Evolutionary conservation across 306 rosid genomes (phyloP), one percentile per base, ranked within the genome.

Genomic region (Dicorynia guianensis): DNA sequence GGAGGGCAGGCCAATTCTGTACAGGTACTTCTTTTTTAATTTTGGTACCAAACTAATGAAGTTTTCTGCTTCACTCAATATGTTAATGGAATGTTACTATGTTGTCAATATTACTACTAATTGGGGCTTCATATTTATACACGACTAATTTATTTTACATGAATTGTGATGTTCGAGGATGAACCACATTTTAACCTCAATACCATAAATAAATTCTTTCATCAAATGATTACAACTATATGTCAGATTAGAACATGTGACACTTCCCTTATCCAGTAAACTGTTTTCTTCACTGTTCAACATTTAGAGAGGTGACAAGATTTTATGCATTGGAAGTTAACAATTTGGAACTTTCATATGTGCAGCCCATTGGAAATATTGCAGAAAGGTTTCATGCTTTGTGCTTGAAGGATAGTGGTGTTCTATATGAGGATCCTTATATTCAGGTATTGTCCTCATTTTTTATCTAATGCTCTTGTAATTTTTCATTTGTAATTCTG

Each of bases 391-490:
- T 91, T 78, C 80, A 44, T 50, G 89, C 93, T 76, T 76, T 91
- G 87, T 86, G 93, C 81, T 76, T 86, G 82, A 91, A 91, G 80
- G 96, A 91, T 80, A 85, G 91, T 69, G 96, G 96, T 42, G 87
- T 91, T 77, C 84, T 91, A 48, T 88, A 88, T 3, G 96, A 91
- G 82, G 93, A 91, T 79, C 96, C 93, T 74, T 67, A 87, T 81
- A 83, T 88, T 76, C 96, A 91, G 93, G 93, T 90, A 55, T 60
- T 66, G 15, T 58, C 47, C 61, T 38, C 59, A 76, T 50, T 33
- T 52, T 52, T 74, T 39, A 42, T 59, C 68, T 65, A 18, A 57
- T 34, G 33, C 10, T 44, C 43, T 53, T 8, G 19, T 36, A 33
- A 14, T 18, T 62, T 67, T 75, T 57, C 4, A 47, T 33, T 35